Percentiles rank a stretch among this genome's conserved stretches.
phyloP scores from a whole-genome alignment of 306 rosid genomes.

The Argentina anserina region DNA sequence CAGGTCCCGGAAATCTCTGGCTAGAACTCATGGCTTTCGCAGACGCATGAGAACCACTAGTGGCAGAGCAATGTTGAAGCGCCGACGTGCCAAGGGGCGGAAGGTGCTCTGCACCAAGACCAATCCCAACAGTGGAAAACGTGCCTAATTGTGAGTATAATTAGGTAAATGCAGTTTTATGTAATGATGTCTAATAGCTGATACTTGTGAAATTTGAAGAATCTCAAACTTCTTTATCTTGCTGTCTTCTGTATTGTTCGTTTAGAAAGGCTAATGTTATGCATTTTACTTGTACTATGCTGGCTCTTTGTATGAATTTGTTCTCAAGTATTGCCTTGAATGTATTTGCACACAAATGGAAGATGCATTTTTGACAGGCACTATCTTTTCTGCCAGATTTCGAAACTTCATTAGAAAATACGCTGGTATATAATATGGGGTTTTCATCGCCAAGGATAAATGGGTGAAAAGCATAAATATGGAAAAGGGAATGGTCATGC shows the following conservation, averaged over 20 bases:
- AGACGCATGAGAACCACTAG: slow-evolving; percentile 74
- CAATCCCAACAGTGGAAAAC: slow-evolving; percentile 68
- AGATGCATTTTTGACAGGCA: not conserved
- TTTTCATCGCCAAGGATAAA: not conserved
- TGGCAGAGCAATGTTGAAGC: slow-evolving; percentile 77
- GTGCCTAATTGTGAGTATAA: slow-evolving; percentile 26
- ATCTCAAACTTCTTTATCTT: slow-evolving; percentile 13
- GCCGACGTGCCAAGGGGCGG: slow-evolving; percentile 90
- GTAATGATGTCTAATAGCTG: slow-evolving; percentile 18
- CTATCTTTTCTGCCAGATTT: not conserved
- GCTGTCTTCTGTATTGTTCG: slow-evolving; percentile 17
- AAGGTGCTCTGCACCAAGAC: slow-evolving; percentile 86
- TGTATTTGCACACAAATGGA: not conserved
- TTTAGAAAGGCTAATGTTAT: not conserved
- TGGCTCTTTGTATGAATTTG: not conserved
- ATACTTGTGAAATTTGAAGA: slow-evolving; percentile 10
- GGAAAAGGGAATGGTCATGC: not conserved
- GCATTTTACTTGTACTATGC: slow-evolving; percentile 4
- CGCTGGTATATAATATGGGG: not conserved
- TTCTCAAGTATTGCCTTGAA: not conserved
- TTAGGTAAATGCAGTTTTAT: slow-evolving; percentile 14
- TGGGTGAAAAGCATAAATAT: not conserved
- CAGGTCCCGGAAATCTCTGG: slow-evolving; percentile 85
- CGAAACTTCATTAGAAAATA: not conserved
- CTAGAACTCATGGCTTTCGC: slow-evolving; percentile 87